phyloP scores from a whole-genome alignment of 2,329 filamentous ascomycete species.

The Aspergillus tanneri region DNA sequence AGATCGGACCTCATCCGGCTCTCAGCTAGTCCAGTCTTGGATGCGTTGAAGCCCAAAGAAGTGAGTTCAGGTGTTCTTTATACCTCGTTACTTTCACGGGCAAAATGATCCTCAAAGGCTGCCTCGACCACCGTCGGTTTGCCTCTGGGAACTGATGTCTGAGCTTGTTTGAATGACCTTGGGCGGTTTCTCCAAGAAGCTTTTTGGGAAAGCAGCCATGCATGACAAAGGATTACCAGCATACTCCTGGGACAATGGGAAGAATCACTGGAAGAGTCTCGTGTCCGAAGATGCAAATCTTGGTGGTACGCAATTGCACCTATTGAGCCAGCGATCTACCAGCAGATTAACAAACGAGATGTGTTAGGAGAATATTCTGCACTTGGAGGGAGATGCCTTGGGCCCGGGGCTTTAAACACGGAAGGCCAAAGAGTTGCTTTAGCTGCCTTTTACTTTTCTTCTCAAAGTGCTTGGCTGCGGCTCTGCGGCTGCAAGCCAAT shows the following conservation, averaged over 20 bases:
- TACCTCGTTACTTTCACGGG: background rate
- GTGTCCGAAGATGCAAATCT: background rate
- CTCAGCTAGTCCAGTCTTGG: background rate
- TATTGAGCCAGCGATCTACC: background rate
- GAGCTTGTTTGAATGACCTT: background rate
- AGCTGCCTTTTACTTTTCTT: background rate
- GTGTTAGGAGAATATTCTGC: background rate
- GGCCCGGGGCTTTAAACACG: background rate
- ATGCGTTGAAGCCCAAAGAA: background rate
- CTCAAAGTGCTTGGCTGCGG: background rate
- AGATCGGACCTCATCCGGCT: conserved; percentile 7
- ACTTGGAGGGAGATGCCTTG: background rate
- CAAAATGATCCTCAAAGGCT: conserved; percentile 1
- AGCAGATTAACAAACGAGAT: background rate
- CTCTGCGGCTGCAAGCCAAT: background rate
- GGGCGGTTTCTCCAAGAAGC: background rate
- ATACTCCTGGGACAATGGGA: conserved; percentile 2
- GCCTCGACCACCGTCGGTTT: background rate
- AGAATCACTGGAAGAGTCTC: background rate
- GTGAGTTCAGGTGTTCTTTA: background rate
- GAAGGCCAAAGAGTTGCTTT: background rate
- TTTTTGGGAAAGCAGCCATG: background rate
- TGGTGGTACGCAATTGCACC: background rate
- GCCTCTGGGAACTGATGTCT: background rate
- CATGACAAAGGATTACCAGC: background rate